phyloP scores from a whole-genome alignment of 495 filamentous ascomycete species.

The Talaromyces proteolyticus region DNA sequence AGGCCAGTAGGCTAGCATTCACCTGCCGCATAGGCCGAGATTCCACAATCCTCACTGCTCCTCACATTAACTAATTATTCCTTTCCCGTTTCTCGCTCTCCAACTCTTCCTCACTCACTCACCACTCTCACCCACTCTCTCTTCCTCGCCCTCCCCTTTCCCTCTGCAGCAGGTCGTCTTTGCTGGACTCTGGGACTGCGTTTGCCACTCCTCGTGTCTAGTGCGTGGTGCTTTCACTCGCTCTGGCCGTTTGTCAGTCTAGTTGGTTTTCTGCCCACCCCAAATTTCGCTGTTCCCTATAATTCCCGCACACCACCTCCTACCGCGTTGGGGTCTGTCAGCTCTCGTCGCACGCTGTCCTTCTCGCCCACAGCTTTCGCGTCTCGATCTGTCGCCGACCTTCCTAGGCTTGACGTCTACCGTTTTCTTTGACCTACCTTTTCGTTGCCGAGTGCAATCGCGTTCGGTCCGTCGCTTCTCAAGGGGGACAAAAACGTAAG shows the following conservation, averaged over 20 bases:
- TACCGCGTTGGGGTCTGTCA: conserved; percentile 14
- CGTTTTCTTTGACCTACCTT: too few relatives aligned
- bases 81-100: conserved; percentile 8
- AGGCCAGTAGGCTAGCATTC: too few relatives aligned
- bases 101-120: conserved; percentile 14
- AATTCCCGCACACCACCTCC: conserved; percentile 6
- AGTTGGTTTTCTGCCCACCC: not conserved
- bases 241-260: not conserved
- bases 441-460: not conserved
- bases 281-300: conserved; percentile 2
- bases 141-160: conserved; percentile 14
- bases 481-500: not conserved
- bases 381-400: not conserved
- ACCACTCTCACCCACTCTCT: conserved; percentile 17
- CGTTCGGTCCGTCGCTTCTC: not conserved
- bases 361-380: not conserved
- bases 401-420: not conserved
- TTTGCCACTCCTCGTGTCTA: too few relatives aligned
- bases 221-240: conserved; percentile 11
- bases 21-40: too few relatives aligned
- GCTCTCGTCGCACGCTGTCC: conserved; percentile 9
- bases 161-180: conserved; percentile 7
- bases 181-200: too few relatives aligned
- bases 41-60: conserved; percentile 14
- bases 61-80: conserved; percentile 14